phyloP scores from a whole-genome alignment of 768 basidiomycete genomes.

The Phanerodontia chrysosporium region DNA sequence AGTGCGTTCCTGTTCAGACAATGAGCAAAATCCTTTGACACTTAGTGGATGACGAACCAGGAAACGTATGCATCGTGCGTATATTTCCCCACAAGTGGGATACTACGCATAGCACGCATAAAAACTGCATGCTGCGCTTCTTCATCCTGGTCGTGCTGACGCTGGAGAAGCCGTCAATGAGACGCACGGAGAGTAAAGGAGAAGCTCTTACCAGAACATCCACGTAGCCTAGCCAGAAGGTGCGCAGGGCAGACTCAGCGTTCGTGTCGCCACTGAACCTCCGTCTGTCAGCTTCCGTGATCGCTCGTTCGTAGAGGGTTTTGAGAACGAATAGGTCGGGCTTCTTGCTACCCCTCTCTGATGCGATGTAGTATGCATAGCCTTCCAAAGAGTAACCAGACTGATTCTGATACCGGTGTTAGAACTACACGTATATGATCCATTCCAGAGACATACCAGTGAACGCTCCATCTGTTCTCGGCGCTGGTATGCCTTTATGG shows the following conservation, averaged over 20 bases:
- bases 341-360: conserved; percentile 57
- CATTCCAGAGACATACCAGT: conserved; percentile 42
- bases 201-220: conserved; percentile 56
- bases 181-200: conserved; percentile 17
- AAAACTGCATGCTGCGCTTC: conserved; percentile 40
- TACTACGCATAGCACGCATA: conserved; percentile 63
- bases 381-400: conserved; percentile 45
- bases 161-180: not conserved
- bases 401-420: conserved; percentile 13
- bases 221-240: conserved; percentile 73
- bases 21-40: not conserved
- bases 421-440: not conserved
- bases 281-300: conserved; percentile 63
- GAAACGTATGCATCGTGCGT: conserved; percentile 73
- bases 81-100: conserved; percentile 70
- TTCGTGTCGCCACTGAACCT: conserved; percentile 49
- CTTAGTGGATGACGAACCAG: conserved; percentile 39
- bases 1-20: conserved; percentile 38
- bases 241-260: conserved; percentile 53
- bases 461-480: conserved; percentile 59
- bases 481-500: conserved; percentile 55
- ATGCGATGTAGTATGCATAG: conserved; percentile 58
- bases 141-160: conserved; percentile 35
- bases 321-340: conserved; percentile 55
- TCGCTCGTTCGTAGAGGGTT: conserved; percentile 68